phyloP scores from a whole-genome alignment of 192 early-diverging fungal species.

The Rhizophagus sp. region DNA sequence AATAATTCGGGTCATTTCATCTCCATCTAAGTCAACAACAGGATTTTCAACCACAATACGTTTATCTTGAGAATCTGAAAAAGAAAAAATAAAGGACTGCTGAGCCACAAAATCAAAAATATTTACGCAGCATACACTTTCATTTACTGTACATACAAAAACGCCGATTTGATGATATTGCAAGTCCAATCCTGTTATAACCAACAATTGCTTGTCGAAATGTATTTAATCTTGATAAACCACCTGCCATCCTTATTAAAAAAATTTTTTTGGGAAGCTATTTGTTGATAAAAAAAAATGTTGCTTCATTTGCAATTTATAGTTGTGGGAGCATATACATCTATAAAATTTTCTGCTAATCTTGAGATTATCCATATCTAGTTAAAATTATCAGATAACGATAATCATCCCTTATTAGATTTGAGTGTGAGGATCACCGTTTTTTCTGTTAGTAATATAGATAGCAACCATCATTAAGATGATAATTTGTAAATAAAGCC shows the following conservation, averaged over 20 bases:
- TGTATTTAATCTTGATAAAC: not conserved
- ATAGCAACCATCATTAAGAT: too few species aligned
- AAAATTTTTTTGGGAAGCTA: too few species aligned
- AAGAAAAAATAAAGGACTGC: not conserved
- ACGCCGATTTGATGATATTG: not conserved
- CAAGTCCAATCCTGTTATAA: not conserved
- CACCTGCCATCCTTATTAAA: not conserved
- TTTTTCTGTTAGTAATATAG: too few species aligned
- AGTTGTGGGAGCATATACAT: too few species aligned
- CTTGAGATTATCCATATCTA: too few species aligned
- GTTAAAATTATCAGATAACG: too few species aligned
- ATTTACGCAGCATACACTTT: not conserved
- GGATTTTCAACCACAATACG: slow-evolving; percentile 89
- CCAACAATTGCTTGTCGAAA: not conserved
- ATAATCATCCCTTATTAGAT: too few species aligned
- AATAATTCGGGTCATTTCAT: slow-evolving; percentile 99
- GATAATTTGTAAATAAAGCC: too few species aligned
- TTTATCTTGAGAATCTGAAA: slow-evolving; percentile 42
- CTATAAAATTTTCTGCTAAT: too few species aligned
- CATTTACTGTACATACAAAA: not conserved
- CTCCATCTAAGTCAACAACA: slow-evolving; percentile 93
- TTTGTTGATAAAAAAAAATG: too few species aligned
- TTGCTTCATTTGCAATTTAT: too few species aligned
- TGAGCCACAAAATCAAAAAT: not conserved
- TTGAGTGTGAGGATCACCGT: too few species aligned